Percentiles rank a stretch among this genome's conserved stretches.
Evolutionary conservation across 345 rosid genomes (phyloP).

Genomic region (Erucastrum elatum): DNA sequence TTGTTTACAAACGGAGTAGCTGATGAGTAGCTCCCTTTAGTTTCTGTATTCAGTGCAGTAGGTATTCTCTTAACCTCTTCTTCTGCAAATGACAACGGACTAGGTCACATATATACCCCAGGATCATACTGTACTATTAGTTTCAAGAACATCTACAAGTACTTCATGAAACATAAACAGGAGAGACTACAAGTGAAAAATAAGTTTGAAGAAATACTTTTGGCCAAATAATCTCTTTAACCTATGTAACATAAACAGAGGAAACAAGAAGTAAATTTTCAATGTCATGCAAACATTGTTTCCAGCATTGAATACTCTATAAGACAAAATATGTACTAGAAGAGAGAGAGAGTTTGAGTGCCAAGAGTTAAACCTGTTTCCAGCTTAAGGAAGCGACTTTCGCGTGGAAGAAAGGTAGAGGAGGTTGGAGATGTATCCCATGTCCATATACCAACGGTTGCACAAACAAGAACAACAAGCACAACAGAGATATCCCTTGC

Average conservation of each 20-base stretch:
- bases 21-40: slow-evolving; percentile 27
- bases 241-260: neutral
- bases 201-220: no score
- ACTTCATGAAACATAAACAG: neutral
- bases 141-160: neutral
- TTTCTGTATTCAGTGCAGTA: slow-evolving; percentile 5
- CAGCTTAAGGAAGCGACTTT: slow-evolving; percentile 44
- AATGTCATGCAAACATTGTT: neutral
- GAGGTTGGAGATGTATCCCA: slow-evolving; percentile 55
- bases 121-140: neutral
- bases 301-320: neutral
- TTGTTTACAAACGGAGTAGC: slow-evolving; percentile 23
- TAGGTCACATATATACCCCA: slow-evolving; percentile 23
- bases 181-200: neutral
- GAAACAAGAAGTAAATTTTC: neutral
- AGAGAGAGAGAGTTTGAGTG: slow-evolving; percentile 6
- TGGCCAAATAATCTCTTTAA: no score
- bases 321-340: neutral
- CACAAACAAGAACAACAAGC: slow-evolving; percentile 55
- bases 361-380: slow-evolving; percentile 46
- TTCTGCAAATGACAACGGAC: slow-evolving; percentile 35
- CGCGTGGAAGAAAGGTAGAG: slow-evolving; percentile 52
- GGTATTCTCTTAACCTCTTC: slow-evolving; percentile 25
- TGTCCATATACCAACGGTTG: slow-evolving; percentile 56
- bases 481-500: slow-evolving; percentile 53